Conservation (phyloP, 768 basidiomycete species). For the Agrocybe pediades region DNA sequence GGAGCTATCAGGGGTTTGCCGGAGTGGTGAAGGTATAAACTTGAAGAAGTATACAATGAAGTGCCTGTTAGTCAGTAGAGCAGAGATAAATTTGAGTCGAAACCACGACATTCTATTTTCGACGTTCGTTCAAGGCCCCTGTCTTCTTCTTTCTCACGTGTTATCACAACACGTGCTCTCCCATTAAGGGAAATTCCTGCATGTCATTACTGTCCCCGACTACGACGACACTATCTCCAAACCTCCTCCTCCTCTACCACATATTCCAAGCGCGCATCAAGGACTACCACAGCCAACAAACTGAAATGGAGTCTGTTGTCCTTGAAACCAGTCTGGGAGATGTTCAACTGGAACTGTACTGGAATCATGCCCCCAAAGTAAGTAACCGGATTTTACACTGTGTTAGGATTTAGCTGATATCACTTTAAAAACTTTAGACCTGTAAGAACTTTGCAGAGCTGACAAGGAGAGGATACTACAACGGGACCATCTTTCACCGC, state of each 20-base stretch:
- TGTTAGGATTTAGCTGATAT: constrained; percentile 9
- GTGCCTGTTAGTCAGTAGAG: no score
- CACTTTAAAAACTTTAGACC: constrained; percentile 65
- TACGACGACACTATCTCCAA: no score
- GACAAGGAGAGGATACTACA: constrained; percentile 91
- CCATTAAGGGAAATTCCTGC: no score
- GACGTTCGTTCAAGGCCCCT: no score
- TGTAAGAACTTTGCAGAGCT: constrained; percentile 96
- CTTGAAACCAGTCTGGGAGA: constrained; percentile 87
- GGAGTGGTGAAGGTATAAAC: no score
- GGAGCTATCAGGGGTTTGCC: no score
- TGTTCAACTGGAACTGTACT: constrained; percentile 89
- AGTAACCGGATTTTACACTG: constrained; percentile 18
- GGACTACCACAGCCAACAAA: not conserved
- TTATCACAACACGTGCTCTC: no score
- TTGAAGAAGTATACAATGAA: no score
- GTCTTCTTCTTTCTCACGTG: no score
- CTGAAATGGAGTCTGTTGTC: constrained; percentile 59
- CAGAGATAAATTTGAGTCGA: no score
- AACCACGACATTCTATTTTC: no score
- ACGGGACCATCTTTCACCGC: constrained; percentile 86
- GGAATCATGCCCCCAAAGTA: constrained; percentile 81
- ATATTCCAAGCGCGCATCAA: not conserved
- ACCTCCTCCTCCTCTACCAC: not conserved
- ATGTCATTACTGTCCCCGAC: no score